These are phyloP conservation scores for Bolboschoenus planiculmis DNA, from an alignment of 176 grass and related monocot species.

Conservation along the genomic window DNA sequence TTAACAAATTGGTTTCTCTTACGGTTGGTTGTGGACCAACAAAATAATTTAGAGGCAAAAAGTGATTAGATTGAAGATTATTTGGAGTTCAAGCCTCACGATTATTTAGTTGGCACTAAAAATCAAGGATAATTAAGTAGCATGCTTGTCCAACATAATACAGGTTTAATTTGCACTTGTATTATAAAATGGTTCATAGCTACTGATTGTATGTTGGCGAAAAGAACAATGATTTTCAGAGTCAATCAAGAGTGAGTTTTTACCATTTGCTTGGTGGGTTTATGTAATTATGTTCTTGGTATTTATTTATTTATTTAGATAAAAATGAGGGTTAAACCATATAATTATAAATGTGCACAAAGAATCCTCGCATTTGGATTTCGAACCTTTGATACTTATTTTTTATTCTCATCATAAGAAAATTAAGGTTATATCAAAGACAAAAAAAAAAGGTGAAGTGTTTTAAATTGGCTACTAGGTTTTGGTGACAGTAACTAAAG, in stretches of 20 bases:
- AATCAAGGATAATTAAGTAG: background rate
- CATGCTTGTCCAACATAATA: background rate
- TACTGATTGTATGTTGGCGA: background rate
- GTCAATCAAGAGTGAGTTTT: background rate
- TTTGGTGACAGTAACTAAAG: background rate
- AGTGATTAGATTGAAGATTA: background rate
- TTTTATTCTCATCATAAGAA: background rate
- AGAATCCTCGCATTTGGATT: too few species aligned
- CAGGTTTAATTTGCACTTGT: background rate
- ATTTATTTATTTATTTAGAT: too few species aligned
- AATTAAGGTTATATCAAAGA: background rate
- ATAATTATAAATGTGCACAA: too few species aligned
- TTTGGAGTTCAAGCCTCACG: background rate
- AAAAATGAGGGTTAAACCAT: too few species aligned
- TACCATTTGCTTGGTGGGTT: background rate
- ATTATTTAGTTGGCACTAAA: background rate
- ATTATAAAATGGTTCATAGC: background rate
- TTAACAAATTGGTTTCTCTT: background rate
- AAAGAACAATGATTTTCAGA: background rate
- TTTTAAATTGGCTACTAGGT: background rate
- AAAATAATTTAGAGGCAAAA: background rate
- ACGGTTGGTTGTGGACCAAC: background rate
- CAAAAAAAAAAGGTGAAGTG: background rate
- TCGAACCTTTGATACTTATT: too few species aligned
- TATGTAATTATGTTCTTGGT: background rate